Percentiles rank a stretch among this genome's conserved stretches.
Evolutionary conservation across 257 asterid genomes (phyloP).

Genomic region (Petunia axillaris): DNA sequence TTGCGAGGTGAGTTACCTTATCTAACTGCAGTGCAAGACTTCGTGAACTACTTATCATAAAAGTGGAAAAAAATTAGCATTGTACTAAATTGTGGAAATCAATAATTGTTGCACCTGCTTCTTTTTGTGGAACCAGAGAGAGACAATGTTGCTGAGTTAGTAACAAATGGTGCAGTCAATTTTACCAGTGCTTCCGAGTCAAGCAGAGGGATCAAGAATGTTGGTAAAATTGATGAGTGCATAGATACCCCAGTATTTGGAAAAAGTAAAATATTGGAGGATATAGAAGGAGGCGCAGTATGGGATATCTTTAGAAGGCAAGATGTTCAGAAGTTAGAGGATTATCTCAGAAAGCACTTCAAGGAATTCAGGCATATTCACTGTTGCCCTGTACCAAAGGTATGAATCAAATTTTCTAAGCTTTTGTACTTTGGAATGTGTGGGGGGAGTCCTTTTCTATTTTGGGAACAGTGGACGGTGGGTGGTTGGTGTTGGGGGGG

Average conservation of each 20-base stretch:
- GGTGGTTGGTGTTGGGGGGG: too few relatives aligned
- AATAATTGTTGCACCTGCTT: too few relatives aligned
- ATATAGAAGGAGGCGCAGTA: slow-evolving; percentile 60
- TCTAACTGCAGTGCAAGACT: too few relatives aligned
- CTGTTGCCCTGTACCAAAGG: slow-evolving; percentile 56
- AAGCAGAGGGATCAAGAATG: background rate
- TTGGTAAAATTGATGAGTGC: background rate
- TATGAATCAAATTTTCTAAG: slow-evolving; percentile 24
- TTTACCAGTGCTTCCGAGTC: background rate
- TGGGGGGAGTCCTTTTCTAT: too few relatives aligned
- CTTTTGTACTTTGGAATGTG: background rate
- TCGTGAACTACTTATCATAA: too few relatives aligned
- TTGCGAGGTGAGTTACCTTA: background rate
- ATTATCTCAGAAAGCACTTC: slow-evolving; percentile 48
- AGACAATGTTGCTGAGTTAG: too few relatives aligned
- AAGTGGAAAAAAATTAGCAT: too few relatives aligned
- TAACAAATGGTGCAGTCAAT: too few relatives aligned
- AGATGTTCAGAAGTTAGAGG: slow-evolving; percentile 67
- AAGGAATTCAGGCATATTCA: slow-evolving; percentile 42
- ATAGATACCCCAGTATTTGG: background rate
- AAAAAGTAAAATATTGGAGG: slow-evolving; percentile 23
- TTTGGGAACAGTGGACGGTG: too few relatives aligned
- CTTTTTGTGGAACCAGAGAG: too few relatives aligned
- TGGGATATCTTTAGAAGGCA: slow-evolving; percentile 92
- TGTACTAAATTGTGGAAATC: too few relatives aligned